These are phyloP conservation scores for Microcos paniculata DNA, from an alignment of 345 rosid species.

Conservation along the genomic window DNA sequence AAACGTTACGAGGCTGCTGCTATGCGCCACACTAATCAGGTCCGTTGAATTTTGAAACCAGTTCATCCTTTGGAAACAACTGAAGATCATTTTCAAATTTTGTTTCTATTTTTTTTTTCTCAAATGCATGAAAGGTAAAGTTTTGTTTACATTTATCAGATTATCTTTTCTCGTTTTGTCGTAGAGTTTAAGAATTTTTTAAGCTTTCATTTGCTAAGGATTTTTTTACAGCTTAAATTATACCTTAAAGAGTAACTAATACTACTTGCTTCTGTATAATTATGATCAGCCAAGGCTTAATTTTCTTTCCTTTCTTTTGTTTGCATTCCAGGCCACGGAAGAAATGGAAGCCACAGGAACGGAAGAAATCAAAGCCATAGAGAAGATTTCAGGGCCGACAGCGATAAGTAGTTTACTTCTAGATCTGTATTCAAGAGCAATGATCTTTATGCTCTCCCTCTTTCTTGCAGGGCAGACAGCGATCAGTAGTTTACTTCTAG, in stretches of 20 bases:
- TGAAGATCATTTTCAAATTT: background rate
- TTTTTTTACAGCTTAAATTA: no score
- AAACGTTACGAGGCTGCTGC: constrained; percentile 87
- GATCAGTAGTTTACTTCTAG: constrained; percentile 72
- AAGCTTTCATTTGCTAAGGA: no score
- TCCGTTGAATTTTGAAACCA: constrained; percentile 6
- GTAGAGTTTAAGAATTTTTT: background rate
- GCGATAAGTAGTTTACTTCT: constrained; percentile 78
- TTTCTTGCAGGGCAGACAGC: constrained; percentile 90
- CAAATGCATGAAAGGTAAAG: background rate
- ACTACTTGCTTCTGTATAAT: no score
- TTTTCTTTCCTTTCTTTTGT: constrained; percentile 16
- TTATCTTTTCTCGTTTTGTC: background rate
- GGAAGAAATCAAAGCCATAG: constrained; percentile 84
- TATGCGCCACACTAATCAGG: constrained; percentile 86
- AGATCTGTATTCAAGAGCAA: constrained; percentile 84
- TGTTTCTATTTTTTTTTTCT: background rate
- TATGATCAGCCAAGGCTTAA: constrained; percentile 6
- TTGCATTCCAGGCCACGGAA: constrained; percentile 54
- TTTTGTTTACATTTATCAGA: background rate
- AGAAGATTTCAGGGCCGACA: constrained; percentile 88
- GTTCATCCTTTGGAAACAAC: background rate
- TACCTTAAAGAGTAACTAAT: no score
- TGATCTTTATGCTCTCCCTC: constrained; percentile 99
- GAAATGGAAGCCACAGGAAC: no score